These are phyloP conservation scores for Leucaena leucocephala DNA, from an alignment of 306 rosid genomes.

Conservation along the genomic window DNA sequence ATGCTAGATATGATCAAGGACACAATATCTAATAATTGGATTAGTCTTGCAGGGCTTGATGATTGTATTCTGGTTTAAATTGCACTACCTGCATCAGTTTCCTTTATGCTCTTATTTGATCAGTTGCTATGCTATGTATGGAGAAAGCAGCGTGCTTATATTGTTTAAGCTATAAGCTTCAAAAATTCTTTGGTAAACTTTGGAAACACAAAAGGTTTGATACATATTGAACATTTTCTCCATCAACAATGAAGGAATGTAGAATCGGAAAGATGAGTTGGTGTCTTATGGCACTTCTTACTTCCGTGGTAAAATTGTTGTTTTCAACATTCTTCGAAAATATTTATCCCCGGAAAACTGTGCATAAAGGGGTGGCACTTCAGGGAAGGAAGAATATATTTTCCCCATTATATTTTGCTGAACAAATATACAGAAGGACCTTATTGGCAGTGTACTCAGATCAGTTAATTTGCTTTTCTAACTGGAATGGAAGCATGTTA, in stretches of 20 bases:
- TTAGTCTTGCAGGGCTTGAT: background rate
- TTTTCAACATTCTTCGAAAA: background rate
- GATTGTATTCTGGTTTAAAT: background rate
- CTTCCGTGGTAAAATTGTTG: background rate
- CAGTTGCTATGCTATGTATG: background rate
- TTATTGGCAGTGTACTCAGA: constrained; percentile 64
- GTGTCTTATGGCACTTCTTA: background rate
- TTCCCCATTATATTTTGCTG: constrained; percentile 64
- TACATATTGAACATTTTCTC: background rate
- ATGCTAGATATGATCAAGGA: background rate
- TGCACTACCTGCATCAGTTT: background rate
- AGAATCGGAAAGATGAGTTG: background rate
- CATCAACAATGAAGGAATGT: background rate
- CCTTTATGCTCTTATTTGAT: background rate
- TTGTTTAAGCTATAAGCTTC: too few species aligned
- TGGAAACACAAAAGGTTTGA: background rate
- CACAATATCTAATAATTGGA: background rate
- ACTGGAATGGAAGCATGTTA: constrained; percentile 68
- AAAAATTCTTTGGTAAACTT: background rate
- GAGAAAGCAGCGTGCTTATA: background rate
- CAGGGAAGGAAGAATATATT: constrained; percentile 62
- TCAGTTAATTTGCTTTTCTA: constrained; percentile 69
- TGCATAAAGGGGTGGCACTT: constrained; percentile 12
- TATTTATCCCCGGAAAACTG: background rate
- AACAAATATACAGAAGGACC: constrained; percentile 56